phyloP scores from a whole-genome alignment of 805 yeast species.

The Jamesozyma lodderae region DNA sequence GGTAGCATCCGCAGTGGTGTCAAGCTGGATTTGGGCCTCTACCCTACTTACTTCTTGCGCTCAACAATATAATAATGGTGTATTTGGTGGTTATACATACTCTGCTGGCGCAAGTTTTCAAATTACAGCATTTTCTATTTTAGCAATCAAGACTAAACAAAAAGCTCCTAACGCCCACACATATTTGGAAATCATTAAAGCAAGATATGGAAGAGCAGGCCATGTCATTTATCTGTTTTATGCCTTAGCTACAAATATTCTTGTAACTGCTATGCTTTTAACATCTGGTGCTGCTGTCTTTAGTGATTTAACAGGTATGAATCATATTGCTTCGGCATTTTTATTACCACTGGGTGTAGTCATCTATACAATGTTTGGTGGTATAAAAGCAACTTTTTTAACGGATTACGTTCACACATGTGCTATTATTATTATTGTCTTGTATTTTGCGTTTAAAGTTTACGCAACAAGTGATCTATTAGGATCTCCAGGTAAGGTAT shows the following conservation, averaged over 20 bases:
- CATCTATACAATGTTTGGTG: conserved; percentile 69
- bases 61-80: conserved; percentile 70
- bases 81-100: conserved; percentile 72
- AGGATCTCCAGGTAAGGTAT: conserved; percentile 78
- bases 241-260: conserved; percentile 78
- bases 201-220: conserved; percentile 69
- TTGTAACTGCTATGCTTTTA: conserved; percentile 86
- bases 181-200: conserved; percentile 73
- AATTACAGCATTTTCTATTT: conserved; percentile 72
- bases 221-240: conserved; percentile 66
- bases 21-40: conserved; percentile 93
- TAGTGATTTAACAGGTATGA: conserved; percentile 71
- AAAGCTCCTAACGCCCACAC: conserved; percentile 91
- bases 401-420: conserved; percentile 79
- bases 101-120: conserved; percentile 92
- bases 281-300: conserved; percentile 88
- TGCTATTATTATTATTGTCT: conserved; percentile 63
- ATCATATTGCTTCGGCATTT: conserved; percentile 73
- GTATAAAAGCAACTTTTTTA: conserved; percentile 71
- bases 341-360: conserved; percentile 75
- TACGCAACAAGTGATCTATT: conserved; percentile 59
- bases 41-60: conserved; percentile 68
- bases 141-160: conserved; percentile 82
- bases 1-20: conserved; percentile 83
- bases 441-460: conserved; percentile 73